Conservation (phyloP, 2,329 filamentous ascomycete species). For the Venturiaceae sp. region DNA sequence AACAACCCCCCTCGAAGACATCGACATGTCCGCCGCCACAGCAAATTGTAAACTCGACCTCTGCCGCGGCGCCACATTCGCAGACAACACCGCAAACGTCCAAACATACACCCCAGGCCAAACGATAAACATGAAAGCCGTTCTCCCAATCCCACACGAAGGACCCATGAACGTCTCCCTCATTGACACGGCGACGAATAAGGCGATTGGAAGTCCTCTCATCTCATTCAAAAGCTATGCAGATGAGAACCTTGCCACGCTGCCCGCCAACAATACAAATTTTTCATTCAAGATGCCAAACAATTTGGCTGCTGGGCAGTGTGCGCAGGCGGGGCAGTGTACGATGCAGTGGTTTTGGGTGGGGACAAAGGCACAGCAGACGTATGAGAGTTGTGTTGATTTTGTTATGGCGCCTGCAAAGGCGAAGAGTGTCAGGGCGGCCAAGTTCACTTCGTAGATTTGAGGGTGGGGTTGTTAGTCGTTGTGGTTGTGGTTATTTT, state of each 20-base stretch:
- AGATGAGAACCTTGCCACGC: slow-evolving; percentile 28
- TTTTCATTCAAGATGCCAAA: slow-evolving; percentile 46
- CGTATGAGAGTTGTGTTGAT: slow-evolving; percentile 54
- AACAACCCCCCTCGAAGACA: slow-evolving; percentile 7
- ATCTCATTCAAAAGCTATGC: slow-evolving; percentile 48
- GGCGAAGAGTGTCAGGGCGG: background rate
- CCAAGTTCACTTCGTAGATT: background rate
- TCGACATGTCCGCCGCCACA: slow-evolving; percentile 3
- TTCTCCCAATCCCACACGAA: slow-evolving; percentile 43
- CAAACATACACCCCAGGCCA: slow-evolving; percentile 41
- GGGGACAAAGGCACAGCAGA: slow-evolving; percentile 45
- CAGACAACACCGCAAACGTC: slow-evolving; percentile 44
- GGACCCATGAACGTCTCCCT: slow-evolving; percentile 50
- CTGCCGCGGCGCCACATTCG: slow-evolving; percentile 49
- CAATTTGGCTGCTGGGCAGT: slow-evolving; percentile 32
- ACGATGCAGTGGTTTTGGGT: slow-evolving; percentile 57
- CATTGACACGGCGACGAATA: slow-evolving; percentile 43
- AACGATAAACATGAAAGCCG: slow-evolving; percentile 33
- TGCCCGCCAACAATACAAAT: slow-evolving; percentile 34
- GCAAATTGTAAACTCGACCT: slow-evolving; percentile 4
- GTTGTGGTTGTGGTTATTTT: too few species aligned
- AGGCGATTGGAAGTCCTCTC: slow-evolving; percentile 41
- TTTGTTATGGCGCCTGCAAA: slow-evolving; percentile 33
- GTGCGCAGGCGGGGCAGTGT: slow-evolving; percentile 26
- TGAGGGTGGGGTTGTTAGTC: background rate